phyloP scores from a whole-genome alignment of 164 flowering plant species.

The Umbilicus rupestris region DNA sequence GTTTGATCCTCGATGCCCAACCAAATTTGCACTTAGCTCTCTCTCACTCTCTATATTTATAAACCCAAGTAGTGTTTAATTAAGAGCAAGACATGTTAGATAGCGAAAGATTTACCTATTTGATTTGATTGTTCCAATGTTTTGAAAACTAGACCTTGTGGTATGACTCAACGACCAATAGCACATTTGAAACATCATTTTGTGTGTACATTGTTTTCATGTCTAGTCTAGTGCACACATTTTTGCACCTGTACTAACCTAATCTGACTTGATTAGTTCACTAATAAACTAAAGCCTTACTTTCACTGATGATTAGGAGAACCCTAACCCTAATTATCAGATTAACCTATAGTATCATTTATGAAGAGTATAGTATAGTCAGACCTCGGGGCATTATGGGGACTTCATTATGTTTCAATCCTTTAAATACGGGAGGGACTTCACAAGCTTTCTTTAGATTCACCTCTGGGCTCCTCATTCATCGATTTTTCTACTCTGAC shows the following conservation, averaged over 20 bases:
- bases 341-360: too few species aligned
- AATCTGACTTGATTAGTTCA: neutral
- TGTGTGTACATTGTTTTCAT: constrained; percentile 4
- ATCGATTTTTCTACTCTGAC: constrained; percentile 1
- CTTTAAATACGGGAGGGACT: neutral
- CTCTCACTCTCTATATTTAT: too few species aligned
- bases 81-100: neutral
- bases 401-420: neutral
- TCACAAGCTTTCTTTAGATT: neutral
- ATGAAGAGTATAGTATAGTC: too few species aligned
- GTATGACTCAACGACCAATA: constrained; percentile 5
- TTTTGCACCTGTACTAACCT: neutral
- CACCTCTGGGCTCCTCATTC: neutral
- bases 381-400: neutral
- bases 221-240: constrained; percentile 3
- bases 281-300: neutral
- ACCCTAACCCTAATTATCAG: neutral
- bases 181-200: constrained; percentile 1
- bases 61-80: too few species aligned
- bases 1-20: too few species aligned
- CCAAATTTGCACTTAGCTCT: too few species aligned
- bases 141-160: constrained; percentile 5
- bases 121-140: neutral
- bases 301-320: neutral
- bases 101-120: neutral